Percentiles rank a stretch among this genome's conserved stretches.
phyloP scores from a whole-genome alignment of 768 basidiomycete species.

The Tulasnella sp. region DNA sequence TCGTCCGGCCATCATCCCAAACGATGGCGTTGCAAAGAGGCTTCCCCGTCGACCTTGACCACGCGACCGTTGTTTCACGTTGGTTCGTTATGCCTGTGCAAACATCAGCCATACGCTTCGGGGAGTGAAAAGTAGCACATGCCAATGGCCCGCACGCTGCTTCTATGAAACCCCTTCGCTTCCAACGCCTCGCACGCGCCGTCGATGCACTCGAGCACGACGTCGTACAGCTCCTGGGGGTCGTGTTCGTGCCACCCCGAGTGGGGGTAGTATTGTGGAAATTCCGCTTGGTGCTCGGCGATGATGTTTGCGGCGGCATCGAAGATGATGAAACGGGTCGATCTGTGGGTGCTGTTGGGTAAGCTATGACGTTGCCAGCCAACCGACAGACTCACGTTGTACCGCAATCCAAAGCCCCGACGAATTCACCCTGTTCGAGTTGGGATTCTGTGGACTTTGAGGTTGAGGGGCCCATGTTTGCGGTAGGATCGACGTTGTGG shows the following conservation, averaged over 20 bases:
- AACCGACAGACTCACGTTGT: slow-evolving; percentile 55
- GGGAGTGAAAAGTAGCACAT: slow-evolving; percentile 17
- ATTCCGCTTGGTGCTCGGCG: slow-evolving; percentile 82
- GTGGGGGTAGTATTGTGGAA: slow-evolving; percentile 84
- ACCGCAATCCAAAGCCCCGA: slow-evolving; percentile 88
- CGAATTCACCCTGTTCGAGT: slow-evolving; percentile 41
- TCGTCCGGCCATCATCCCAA: slow-evolving; percentile 93
- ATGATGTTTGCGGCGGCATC: slow-evolving; percentile 78
- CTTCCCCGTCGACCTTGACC: slow-evolving; percentile 83
- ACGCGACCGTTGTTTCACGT: slow-evolving; percentile 88
- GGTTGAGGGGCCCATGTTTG: neutral
- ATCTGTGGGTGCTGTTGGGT: slow-evolving; percentile 35
- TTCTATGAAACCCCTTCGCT: slow-evolving; percentile 56
- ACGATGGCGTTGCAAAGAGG: slow-evolving; percentile 84
- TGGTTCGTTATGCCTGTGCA: slow-evolving; percentile 83
- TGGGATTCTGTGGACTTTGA: neutral
- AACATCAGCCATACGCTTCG: neutral
- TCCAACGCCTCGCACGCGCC: slow-evolving; percentile 60
- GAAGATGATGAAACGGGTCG: slow-evolving; percentile 85
- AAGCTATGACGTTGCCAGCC: neutral
- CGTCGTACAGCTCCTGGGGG: slow-evolving; percentile 63
- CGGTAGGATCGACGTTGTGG: too few relatives aligned
- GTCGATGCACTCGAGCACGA: slow-evolving; percentile 63
- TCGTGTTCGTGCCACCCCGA: slow-evolving; percentile 98
- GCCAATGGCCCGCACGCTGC: slow-evolving; percentile 89